Evolutionary conservation across 257 asterid genomes (phyloP), one percentile per base, ranked within the genome.

Genomic region (Solanum gracilifrons): DNA sequence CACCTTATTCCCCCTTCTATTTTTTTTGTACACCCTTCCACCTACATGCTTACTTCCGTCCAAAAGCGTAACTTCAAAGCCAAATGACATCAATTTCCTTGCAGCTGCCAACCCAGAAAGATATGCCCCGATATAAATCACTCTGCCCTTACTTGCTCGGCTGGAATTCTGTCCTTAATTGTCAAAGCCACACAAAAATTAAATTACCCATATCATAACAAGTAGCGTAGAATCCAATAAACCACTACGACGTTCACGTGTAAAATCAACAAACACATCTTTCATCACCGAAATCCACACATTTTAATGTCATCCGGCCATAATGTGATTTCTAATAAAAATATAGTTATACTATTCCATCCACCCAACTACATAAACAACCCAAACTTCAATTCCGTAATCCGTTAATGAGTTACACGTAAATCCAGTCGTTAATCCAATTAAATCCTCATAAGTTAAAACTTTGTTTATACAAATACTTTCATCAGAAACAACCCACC

Each of bases 341-440:
- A 97, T 95, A 77, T 97, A 95, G 51, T 97, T 97, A 84, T 95
- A 96, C 92, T 95, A 98, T 90, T 95, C 97, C 37, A 94, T 95
- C 74, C 98, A 98, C 27, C 98, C 98, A 8, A 95, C 96, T 51
- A 88, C 95, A 21, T 93, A 92, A 71, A 95, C 98, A 84, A 97
- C 29, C 98, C 66, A 95, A 7, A 92, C 95, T 69, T 95, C 96
- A 55, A 97, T 94, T 89, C 93, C 96, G 91, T 95, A 98, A 2
- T 94, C 98, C 2, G 95, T 95, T 7, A 97, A 93, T 11, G 92
- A 92, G 90, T 97, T 98, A 11, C 95, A 98, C 3, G 96, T 98
- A 88, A 95, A 3, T 21, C 98, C 96, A 7, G 94, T 91, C 3
- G 95, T 89, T 72, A 95, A 92, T 4, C 98, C 98, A 84, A 92